phyloP scores from a whole-genome alignment of 352 stramenopile species.

The Peronospora tabacina region DNA sequence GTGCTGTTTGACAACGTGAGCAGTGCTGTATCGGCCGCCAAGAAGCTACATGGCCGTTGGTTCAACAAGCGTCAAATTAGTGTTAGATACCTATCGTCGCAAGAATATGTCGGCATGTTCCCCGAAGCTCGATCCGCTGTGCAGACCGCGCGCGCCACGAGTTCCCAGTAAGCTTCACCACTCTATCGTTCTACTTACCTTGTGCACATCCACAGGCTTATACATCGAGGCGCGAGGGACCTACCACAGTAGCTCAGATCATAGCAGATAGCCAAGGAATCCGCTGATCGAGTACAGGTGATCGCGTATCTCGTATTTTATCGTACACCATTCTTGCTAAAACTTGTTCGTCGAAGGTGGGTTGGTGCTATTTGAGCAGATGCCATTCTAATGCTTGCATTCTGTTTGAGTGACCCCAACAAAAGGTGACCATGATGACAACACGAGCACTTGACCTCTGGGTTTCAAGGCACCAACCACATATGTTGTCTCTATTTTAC shows the following conservation, averaged over 20 bases:
- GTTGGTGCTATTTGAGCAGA: conserved; percentile 13
- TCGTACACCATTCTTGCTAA: conserved; percentile 5
- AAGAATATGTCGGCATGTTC: conserved; percentile 88
- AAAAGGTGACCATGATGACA: conserved; percentile 8
- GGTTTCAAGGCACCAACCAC: conserved; percentile 2
- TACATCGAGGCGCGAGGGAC: conserved; percentile 1
- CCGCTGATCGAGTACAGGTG: conserved; percentile 8
- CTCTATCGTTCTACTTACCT: conserved; percentile 23
- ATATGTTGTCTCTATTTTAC: conserved; percentile 23
- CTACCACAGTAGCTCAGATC: neutral
- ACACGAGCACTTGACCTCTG: conserved; percentile 12
- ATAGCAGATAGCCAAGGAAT: conserved; percentile 10
- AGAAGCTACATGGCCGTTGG: conserved; percentile 82
- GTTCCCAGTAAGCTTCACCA: conserved; percentile 26
- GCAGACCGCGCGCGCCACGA: conserved; percentile 40
- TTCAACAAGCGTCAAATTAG: conserved; percentile 89
- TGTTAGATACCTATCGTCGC: conserved; percentile 75
- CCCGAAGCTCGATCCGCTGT: conserved; percentile 65
- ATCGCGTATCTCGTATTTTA: conserved; percentile 13
- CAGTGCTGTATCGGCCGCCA: conserved; percentile 51
- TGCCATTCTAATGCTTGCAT: conserved; percentile 26
- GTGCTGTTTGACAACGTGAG: conserved; percentile 65
- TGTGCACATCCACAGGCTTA: conserved; percentile 21
- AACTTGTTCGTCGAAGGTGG: conserved; percentile 13
- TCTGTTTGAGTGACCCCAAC: conserved; percentile 25